phyloP scores from a whole-genome alignment of 208 protist species.

The Trypanosoma lewisi region DNA sequence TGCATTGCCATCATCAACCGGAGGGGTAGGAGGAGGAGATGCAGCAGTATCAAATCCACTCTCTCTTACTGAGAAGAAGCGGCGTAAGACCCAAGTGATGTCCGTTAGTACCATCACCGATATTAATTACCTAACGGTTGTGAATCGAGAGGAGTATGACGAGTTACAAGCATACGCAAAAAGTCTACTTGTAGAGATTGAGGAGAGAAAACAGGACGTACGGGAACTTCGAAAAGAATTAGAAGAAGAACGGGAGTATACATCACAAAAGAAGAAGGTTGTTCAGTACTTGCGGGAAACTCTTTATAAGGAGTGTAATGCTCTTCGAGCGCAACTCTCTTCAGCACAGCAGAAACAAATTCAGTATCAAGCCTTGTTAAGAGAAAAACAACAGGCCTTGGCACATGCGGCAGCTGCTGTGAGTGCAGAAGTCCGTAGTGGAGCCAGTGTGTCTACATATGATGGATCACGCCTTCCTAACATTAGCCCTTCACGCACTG shows the following conservation, averaged over 20 bases:
- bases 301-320: conserved; percentile 74
- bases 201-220: conserved; percentile 42
- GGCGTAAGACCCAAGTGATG: conserved; percentile 37
- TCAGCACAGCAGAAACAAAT: conserved; percentile 36
- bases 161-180: conserved; percentile 30
- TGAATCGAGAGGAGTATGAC: conserved; percentile 52
- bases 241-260: conserved; percentile 55
- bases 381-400: conserved; percentile 32
- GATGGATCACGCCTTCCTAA: conserved; percentile 1
- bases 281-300: conserved; percentile 84
- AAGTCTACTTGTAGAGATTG: conserved; percentile 52
- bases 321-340: conserved; percentile 76
- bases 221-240: conserved; percentile 41
- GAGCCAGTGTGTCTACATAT: background rate
- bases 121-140: conserved; percentile 42
- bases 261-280: conserved; percentile 46
- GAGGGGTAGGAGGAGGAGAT: no score
- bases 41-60: background rate
- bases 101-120: conserved; percentile 76
- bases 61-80: background rate
- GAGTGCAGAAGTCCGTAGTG: conserved; percentile 4
- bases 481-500: background rate
- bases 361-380: conserved; percentile 18
- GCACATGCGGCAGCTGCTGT: conserved; percentile 6
- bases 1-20: no score